phyloP scores from a whole-genome alignment of 345 rosid genomes.

The Melaleuca quinquenervia region DNA sequence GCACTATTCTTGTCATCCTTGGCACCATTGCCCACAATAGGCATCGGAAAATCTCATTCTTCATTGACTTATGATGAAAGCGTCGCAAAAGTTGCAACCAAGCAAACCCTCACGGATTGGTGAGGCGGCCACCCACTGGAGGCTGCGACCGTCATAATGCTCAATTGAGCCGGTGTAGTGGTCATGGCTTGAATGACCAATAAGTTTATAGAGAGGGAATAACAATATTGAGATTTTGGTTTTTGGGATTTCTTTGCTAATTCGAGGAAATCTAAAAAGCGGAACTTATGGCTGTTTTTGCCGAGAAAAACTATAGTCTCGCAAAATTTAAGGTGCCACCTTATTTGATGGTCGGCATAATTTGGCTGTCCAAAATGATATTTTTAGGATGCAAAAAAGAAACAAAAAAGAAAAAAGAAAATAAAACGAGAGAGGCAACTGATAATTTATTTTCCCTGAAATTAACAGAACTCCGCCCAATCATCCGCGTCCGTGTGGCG shows the following conservation, averaged over 20 bases:
- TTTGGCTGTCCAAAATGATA: neutral
- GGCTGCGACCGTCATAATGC: rapidly evolving
- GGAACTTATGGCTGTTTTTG: too few species aligned
- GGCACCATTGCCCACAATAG: neutral
- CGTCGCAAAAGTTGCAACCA: neutral
- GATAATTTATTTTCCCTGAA: neutral
- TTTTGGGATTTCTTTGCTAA: neutral
- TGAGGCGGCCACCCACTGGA: neutral
- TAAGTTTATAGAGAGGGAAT: neutral
- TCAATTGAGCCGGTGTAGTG: neutral
- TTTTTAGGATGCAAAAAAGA: neutral
- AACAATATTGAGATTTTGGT: neutral
- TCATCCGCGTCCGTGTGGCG: neutral
- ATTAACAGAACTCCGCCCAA: neutral
- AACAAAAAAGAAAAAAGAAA: rapidly evolving
- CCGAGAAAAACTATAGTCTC: neutral
- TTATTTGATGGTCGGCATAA: neutral
- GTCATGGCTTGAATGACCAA: neutral
- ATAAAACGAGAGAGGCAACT: neutral
- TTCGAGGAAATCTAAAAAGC: neutral
- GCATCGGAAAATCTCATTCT: neutral
- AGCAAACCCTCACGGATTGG: neutral
- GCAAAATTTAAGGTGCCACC: neutral
- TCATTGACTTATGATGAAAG: neutral
- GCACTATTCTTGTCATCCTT: neutral